These are phyloP conservation scores for Collybia mongolica DNA, from an alignment of 768 basidiomycete species.

Conservation along the genomic window DNA sequence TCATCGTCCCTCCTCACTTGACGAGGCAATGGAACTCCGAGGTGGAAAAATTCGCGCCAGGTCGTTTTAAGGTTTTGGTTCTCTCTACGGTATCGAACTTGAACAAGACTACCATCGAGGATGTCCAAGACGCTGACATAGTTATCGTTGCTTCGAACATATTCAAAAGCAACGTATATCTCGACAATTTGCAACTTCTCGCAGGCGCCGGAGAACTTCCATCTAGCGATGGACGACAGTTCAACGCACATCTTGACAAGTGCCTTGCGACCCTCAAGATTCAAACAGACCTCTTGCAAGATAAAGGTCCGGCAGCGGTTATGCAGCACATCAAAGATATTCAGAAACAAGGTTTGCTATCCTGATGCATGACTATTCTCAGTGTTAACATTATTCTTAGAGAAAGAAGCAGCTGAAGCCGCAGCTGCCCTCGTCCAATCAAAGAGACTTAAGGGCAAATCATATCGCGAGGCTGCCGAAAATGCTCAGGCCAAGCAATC, in stretches of 20 bases:
- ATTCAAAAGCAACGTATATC: slow-evolving; percentile 77
- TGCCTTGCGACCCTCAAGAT: slow-evolving; percentile 52
- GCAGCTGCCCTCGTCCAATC: slow-evolving; percentile 40
- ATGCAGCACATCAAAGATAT: slow-evolving; percentile 63
- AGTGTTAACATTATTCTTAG: slow-evolving; percentile 23
- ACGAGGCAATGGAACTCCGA: slow-evolving; percentile 90
- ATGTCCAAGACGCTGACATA: slow-evolving; percentile 80
- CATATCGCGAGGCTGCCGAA: slow-evolving; percentile 62
- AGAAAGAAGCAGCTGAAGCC: slow-evolving; percentile 50
- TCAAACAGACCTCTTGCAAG: slow-evolving; percentile 69
- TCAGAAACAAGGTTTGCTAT: slow-evolving; percentile 53
- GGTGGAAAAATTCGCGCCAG: slow-evolving; percentile 74
- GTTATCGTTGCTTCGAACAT: slow-evolving; percentile 83
- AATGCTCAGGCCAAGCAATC: slow-evolving; percentile 28
- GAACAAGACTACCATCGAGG: slow-evolving; percentile 69
- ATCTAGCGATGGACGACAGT: slow-evolving; percentile 82
- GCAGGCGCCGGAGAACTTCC: slow-evolving; percentile 70
- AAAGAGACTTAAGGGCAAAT: slow-evolving; percentile 76
- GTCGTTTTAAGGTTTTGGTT: slow-evolving; percentile 59
- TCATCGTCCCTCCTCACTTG: slow-evolving; percentile 88
- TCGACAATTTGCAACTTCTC: slow-evolving; percentile 72
- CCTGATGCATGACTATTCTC: not conserved
- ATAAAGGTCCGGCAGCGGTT: slow-evolving; percentile 62
- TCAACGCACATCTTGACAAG: slow-evolving; percentile 77
- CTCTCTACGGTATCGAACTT: slow-evolving; percentile 70